Conservation (phyloP, 208 protist species). For the Acanthamoeba lenticulata region DNA sequence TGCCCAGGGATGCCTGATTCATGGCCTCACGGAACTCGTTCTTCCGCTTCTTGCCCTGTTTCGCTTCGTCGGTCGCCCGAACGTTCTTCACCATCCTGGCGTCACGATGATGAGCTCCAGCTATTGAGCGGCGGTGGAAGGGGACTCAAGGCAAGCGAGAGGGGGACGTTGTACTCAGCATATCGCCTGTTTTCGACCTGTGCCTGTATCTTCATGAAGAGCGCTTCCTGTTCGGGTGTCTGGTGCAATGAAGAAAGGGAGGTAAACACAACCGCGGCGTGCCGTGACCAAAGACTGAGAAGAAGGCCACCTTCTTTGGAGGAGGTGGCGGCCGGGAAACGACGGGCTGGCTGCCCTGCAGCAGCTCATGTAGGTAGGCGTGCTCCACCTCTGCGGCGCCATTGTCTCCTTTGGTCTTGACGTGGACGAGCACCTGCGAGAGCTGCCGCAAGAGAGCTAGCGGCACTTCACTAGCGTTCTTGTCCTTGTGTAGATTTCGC, state of each 20-base stretch:
- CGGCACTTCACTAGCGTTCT: conserved; percentile 32
- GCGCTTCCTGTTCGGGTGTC: not conserved
- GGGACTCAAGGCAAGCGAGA: not conserved
- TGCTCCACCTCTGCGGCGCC: not conserved
- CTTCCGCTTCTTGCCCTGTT: conserved; percentile 29
- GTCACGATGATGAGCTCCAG: not conserved
- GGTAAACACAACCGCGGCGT: not conserved
- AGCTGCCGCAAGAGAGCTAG: not conserved
- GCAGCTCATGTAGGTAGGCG: conserved; percentile 3
- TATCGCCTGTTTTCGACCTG: conserved; percentile 30
- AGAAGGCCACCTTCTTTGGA: not conserved
- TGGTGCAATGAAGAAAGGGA: not conserved
- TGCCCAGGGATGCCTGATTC: conserved; percentile 37
- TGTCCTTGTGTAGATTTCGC: not conserved
- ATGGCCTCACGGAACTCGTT: conserved; percentile 23
- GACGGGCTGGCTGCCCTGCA: not conserved
- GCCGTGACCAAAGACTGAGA: not conserved
- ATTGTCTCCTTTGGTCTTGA: not conserved
- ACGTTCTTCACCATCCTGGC: conserved; percentile 39
- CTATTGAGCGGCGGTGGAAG: not conserved
- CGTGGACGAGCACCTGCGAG: not conserved
- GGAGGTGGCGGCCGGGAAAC: not conserved
- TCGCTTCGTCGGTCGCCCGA: not conserved
- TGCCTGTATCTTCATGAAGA: not conserved
- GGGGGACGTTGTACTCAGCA: not conserved